Evolutionary conservation across 2,329 filamentous ascomycete species (phyloP), one percentile per base, ranked within the genome.

Genomic region (Aureobasidium leucospermi): DNA sequence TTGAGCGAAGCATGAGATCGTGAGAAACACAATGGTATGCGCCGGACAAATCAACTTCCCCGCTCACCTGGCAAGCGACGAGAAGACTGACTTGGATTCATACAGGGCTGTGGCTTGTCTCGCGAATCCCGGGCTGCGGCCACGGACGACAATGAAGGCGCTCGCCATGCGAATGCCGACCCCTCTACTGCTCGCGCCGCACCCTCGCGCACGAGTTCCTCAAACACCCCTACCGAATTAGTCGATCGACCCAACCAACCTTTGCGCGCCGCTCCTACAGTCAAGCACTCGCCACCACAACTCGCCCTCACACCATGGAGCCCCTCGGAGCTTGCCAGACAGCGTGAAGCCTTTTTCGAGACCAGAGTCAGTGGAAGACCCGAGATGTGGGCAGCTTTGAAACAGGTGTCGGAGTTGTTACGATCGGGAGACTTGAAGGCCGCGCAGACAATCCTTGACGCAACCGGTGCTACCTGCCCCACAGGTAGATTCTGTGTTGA

Each of bases 301-400:
- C 59, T 60, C 10, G 59, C 61, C 28, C 47, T 45, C 6, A 82
- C 82, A 19, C 73, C 76, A 15, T 95, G 89, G 89, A 91, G 88
- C 1, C 83, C 81, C n/a, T 69, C 74, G 15, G 77, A 86, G 57
- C 77, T 96, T 2, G 82, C 85, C 61, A 79, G 79, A 34, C 89
- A 96, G 74, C 83, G 93, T 51, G 76, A 75, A 51, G 90, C 90
- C 63, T 96, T 95, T 78, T 97, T 96, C 73, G 91, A 96, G 62
- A 96, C 92, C 1, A 79, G 90, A 48, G 89, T 95, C 15, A 88
- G 87, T 0, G 90, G 90, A 2, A 81, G 84, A 4, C 68, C 80
- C 4, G 89, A 96, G 72, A 81, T 94, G 29, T 97, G 93, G 93
- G 84, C 84, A 65, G 86, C 89, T 0, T 73, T 96, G 13, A 81